These are phyloP conservation scores for Talaromyces funiculosus DNA, from an alignment of 2,329 filamentous ascomycete species.

Conservation along the genomic window DNA sequence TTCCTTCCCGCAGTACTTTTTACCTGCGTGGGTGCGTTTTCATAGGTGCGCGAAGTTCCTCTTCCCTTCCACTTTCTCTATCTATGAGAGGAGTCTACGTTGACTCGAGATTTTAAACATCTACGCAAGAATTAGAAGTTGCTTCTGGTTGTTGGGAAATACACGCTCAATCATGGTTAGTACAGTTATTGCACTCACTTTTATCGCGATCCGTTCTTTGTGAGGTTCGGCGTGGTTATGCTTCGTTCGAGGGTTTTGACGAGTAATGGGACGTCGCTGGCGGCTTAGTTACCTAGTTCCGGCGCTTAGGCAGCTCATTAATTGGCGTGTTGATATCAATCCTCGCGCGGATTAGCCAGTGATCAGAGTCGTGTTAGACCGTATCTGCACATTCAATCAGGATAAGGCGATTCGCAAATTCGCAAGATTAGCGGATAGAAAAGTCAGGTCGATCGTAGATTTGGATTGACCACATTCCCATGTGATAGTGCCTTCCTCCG, in stretches of 20 bases:
- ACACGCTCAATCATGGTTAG: no score
- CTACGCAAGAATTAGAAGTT: no score
- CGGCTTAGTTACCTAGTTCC: no score
- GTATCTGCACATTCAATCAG: slow-evolving; percentile 15
- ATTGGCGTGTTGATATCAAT: slow-evolving; percentile 18
- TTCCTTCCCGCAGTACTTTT: background rate
- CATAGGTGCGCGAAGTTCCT: background rate
- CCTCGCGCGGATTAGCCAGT: slow-evolving; percentile 19
- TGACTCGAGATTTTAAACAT: no score
- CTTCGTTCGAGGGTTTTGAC: no score
- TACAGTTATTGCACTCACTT: no score
- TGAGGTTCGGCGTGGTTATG: no score
- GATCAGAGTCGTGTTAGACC: slow-evolving; percentile 22
- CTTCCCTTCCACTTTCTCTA: no score
- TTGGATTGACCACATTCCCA: background rate
- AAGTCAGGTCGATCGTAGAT: background rate
- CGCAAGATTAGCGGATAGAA: background rate
- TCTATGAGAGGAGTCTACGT: no score
- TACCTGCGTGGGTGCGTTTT: background rate
- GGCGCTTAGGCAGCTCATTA: background rate
- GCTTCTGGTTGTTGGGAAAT: no score
- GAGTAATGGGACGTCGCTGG: no score
- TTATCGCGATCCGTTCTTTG: no score
- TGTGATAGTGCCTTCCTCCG: background rate
- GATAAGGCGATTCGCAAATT: background rate